Evolutionary conservation across 2,329 filamentous ascomycete genomes (phyloP).

Genomic region (Venturiaceae sp.): DNA sequence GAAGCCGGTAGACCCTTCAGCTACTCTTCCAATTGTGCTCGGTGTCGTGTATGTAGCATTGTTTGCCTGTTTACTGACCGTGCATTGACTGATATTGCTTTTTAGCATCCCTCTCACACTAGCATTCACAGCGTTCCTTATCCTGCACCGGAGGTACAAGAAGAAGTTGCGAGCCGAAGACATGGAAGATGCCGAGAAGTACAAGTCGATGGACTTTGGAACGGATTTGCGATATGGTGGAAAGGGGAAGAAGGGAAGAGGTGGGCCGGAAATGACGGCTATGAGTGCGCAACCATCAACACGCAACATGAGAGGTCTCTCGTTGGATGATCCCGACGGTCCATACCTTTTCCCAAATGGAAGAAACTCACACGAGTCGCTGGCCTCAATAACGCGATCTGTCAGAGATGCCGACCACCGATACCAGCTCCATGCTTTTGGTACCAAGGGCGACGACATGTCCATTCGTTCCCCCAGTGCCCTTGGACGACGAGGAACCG

Average conservation of each 20-base stretch:
- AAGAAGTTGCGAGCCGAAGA: slow-evolving; percentile 69
- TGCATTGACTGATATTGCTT: slow-evolving; percentile 1
- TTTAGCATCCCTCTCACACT: slow-evolving; percentile 64
- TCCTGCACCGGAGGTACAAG: slow-evolving; percentile 70
- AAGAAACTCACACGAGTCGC: slow-evolving; percentile 71
- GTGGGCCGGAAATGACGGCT: slow-evolving; percentile 16
- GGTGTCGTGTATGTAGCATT: slow-evolving; percentile 55
- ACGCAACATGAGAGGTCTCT: slow-evolving; percentile 43
- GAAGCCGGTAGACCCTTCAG: slow-evolving; percentile 43
- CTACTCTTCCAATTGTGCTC: slow-evolving; percentile 56
- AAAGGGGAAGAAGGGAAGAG: slow-evolving; percentile 22
- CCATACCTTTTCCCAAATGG: slow-evolving; percentile 88
- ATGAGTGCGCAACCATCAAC: slow-evolving; percentile 51
- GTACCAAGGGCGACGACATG: slow-evolving; percentile 31
- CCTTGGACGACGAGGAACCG: slow-evolving; percentile 23
- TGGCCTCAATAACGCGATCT: slow-evolving; percentile 74
- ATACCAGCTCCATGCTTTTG: slow-evolving; percentile 47
- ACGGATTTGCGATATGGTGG: slow-evolving; percentile 46
- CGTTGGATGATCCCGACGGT: slow-evolving; percentile 56
- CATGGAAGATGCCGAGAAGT: slow-evolving; percentile 73
- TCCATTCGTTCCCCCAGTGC: slow-evolving; percentile 16
- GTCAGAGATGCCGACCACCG: slow-evolving; percentile 60
- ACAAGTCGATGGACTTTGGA: slow-evolving; percentile 89
- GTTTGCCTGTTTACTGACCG: not conserved
- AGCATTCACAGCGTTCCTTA: slow-evolving; percentile 58